A percentile compares a stretch with the other conserved stretches of the same genome.
Evolutionary conservation across 805 yeast species (phyloP).

Genomic region (Ogataea zsoltii): DNA sequence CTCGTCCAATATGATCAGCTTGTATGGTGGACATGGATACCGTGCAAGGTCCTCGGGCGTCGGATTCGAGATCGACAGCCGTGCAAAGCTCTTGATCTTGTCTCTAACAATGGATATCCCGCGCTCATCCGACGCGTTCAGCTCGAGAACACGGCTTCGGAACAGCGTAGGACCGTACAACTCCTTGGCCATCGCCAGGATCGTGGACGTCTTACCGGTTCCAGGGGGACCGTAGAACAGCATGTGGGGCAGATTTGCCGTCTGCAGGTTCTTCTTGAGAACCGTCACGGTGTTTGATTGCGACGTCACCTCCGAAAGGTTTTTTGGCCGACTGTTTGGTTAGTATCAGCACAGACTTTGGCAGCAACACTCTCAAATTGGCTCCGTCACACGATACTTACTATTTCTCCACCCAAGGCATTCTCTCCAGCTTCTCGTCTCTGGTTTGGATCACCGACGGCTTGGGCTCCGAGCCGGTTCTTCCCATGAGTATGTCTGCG

Average conservation of each 20-base stretch:
- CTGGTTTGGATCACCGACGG: slow-evolving; percentile 19
- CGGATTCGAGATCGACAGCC: slow-evolving; percentile 82
- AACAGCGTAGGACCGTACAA: slow-evolving; percentile 71
- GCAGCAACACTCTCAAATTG: background rate
- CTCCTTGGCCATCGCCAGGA: slow-evolving; percentile 78
- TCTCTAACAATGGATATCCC: slow-evolving; percentile 87
- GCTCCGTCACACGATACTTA: slow-evolving; percentile 25
- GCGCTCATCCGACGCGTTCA: slow-evolving; percentile 89
- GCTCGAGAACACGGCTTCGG: slow-evolving; percentile 72
- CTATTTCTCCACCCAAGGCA: slow-evolving; percentile 95
- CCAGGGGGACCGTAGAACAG: slow-evolving; percentile 93
- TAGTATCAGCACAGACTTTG: no score
- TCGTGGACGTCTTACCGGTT: slow-evolving; percentile 89
- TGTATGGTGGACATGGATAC: slow-evolving; percentile 97
- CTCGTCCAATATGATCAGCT: slow-evolving; percentile 88
- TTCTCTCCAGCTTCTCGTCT: slow-evolving; percentile 46
- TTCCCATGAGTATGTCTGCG: slow-evolving; percentile 21
- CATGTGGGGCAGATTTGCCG: slow-evolving; percentile 90
- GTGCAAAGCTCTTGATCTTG: slow-evolving; percentile 82
- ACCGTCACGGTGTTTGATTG: slow-evolving; percentile 89
- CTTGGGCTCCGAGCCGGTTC: slow-evolving; percentile 13
- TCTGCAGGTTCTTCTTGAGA: slow-evolving; percentile 70
- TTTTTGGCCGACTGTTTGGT: slow-evolving; percentile 68
- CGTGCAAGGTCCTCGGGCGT: slow-evolving; percentile 61
- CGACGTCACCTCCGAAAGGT: slow-evolving; percentile 82